A percentile compares a stretch with the other conserved stretches of the same genome.
phyloP scores from a whole-genome alignment of 2,329 filamentous ascomycete species.

The Talaromyces islandicus region DNA sequence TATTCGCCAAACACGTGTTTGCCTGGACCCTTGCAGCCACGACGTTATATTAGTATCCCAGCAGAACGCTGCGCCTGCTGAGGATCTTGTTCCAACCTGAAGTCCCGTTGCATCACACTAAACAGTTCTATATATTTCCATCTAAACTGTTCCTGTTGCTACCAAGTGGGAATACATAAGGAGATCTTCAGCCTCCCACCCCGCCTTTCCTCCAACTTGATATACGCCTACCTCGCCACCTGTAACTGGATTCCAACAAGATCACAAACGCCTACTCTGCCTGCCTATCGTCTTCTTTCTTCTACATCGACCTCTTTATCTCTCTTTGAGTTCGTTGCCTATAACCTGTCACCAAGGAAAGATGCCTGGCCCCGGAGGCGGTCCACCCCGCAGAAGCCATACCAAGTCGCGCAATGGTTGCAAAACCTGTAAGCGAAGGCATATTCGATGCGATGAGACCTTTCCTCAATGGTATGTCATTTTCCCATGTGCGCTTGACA shows the following conservation, averaged over 20 bases:
- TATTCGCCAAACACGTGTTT: conserved; percentile 1
- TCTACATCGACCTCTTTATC: background rate
- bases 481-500: conserved; percentile 20
- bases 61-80: background rate
- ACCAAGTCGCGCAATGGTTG: conserved; percentile 98
- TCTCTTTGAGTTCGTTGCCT: background rate
- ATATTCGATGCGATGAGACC: conserved; percentile 96
- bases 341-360: conserved; percentile 3
- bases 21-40: background rate
- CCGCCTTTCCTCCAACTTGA: background rate
- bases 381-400: conserved; percentile 84
- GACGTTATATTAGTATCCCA: background rate
- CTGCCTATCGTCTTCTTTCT: background rate
- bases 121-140: background rate
- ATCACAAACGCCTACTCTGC: background rate
- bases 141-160: background rate
- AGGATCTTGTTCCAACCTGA: background rate
- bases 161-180: background rate
- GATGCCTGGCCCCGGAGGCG: conserved; percentile 95
- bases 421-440: conserved; percentile 94
- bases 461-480: conserved; percentile 82
- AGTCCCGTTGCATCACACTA: background rate
- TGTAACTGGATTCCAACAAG: background rate
- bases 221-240: background rate
- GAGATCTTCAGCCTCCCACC: background rate